Conservation (phyloP, 257 asterid genomes). For the Solanum megistacrolobum region DNA sequence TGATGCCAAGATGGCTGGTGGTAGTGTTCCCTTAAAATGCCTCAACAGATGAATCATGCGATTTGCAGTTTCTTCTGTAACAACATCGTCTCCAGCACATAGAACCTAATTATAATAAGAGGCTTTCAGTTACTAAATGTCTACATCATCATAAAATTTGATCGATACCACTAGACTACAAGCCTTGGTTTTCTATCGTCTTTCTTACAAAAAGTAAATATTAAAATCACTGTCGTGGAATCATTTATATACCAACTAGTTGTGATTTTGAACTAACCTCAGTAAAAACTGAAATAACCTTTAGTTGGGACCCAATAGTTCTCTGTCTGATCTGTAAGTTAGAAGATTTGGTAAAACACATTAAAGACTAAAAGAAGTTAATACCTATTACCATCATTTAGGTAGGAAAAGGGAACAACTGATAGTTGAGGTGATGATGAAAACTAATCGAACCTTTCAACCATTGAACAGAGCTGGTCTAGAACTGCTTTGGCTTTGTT, state of each 20-base stretch:
- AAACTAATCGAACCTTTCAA: conserved; percentile 49
- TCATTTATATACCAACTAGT: neutral
- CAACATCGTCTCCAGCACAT: neutral
- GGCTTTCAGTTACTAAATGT: neutral
- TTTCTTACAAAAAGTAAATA: neutral
- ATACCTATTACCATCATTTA: neutral
- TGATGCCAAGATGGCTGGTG: neutral
- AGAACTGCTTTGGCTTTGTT: conserved; percentile 88
- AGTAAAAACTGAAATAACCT: conserved; percentile 81
- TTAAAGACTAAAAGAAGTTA: neutral
- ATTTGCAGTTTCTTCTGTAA: neutral
- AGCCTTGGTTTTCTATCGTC: neutral
- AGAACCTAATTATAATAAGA: neutral
- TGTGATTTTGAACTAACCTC: conserved; percentile 49
- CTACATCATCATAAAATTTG: neutral
- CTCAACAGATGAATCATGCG: neutral
- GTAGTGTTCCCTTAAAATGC: neutral
- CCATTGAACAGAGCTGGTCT: conserved; percentile 90
- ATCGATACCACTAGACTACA: neutral
- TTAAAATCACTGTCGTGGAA: neutral
- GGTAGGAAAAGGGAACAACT: no score
- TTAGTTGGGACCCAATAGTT: conserved; percentile 76
- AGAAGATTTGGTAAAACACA: neutral
- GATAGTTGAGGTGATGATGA: neutral
- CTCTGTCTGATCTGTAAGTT: conserved; percentile 62